Evolutionary conservation across 1,284 basidiomycete genomes (phyloP), one percentile per base, ranked within the genome.

Genomic region (Lignosus rhinocerotis): DNA sequence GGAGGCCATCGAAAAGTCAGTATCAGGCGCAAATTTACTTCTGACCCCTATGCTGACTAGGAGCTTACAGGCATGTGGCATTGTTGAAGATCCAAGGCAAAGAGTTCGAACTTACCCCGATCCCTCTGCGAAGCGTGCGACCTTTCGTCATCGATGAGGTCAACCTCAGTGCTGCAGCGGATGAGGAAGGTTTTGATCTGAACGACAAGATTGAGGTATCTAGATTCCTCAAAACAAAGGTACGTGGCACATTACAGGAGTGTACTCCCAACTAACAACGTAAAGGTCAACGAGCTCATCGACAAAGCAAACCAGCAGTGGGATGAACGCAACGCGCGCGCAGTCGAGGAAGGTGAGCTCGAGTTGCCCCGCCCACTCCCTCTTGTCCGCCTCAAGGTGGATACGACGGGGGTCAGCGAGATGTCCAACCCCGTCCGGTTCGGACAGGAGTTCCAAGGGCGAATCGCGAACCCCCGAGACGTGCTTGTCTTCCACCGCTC

Each of bases 351-450:
- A 42, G 95, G 93, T 64, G 87, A 89, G 47, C 83, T 85, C 53
- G 80, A 84, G 49, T 67, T 88, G 32, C 76, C 81, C 36, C 72
- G 75, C 59, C 94, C 96, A 88, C 81, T 98, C 9, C 96, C 96
- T 1, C 84, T 99, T 33, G 81, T 99, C 50, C 86, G 96, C 12
- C 79, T 98, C 6, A 94, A 93, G 78, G 94, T 97, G 25, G 94
- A 98, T 70, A 96, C 94, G 0, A 94, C 92, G 0, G 90, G 90
- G 51, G 90, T 89, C 6, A 87, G 87, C 57, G 92, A 93, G 65
- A 93, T 94, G 77, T 93, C 91, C 48, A 99, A 99, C 72, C 93
- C 96, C 12, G 91, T 96, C 51, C 90, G 96, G 8, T 98, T 99
- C 71, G 96, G 97, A 0, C 95, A 97, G 72, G 94, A 97, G 71